phyloP scores from a whole-genome alignment of 75 land plant genomes.

The Pinus tabuliformis region DNA sequence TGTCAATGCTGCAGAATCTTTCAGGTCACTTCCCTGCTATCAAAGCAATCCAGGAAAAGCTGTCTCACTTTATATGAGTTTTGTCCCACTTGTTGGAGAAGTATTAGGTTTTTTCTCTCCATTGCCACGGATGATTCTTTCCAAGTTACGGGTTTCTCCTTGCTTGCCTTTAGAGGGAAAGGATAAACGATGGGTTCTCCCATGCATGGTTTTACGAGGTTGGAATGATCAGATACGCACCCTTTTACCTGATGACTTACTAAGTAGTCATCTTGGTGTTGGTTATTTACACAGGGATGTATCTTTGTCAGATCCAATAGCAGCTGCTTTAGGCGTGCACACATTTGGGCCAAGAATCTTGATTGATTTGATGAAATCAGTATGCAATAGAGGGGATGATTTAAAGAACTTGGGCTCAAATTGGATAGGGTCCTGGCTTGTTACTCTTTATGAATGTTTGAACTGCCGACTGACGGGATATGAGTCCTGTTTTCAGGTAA shows the following conservation, averaged over 20 bases:
- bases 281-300: conserved; percentile 69
- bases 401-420: conserved; percentile 46
- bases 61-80: conserved; percentile 69
- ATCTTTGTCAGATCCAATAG: conserved; percentile 59
- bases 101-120: conserved; percentile 89
- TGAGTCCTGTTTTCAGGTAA: conserved; percentile 7
- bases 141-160: conserved; percentile 49
- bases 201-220: conserved; percentile 67
- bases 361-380: conserved; percentile 45
- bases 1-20: conserved; percentile 49
- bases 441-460: conserved; percentile 42
- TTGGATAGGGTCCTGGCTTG: conserved; percentile 72
- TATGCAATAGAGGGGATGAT: conserved; percentile 33
- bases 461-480: conserved; percentile 13
- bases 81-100: conserved; percentile 89
- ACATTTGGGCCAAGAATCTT: conserved; percentile 67
- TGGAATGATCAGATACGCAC: conserved; percentile 59
- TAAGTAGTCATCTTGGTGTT: conserved; percentile 67
- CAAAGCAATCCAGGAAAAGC: conserved; percentile 56
- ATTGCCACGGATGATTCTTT: conserved; percentile 80
- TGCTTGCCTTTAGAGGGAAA: conserved; percentile 76
- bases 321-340: conserved; percentile 67
- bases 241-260: conserved; percentile 63
- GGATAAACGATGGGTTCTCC: conserved; percentile 59
- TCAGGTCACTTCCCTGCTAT: conserved; percentile 64